Evolutionary conservation across 768 basidiomycete genomes (phyloP), one percentile per base, ranked within the genome.

Genomic region (Tephrocybe sp.): DNA sequence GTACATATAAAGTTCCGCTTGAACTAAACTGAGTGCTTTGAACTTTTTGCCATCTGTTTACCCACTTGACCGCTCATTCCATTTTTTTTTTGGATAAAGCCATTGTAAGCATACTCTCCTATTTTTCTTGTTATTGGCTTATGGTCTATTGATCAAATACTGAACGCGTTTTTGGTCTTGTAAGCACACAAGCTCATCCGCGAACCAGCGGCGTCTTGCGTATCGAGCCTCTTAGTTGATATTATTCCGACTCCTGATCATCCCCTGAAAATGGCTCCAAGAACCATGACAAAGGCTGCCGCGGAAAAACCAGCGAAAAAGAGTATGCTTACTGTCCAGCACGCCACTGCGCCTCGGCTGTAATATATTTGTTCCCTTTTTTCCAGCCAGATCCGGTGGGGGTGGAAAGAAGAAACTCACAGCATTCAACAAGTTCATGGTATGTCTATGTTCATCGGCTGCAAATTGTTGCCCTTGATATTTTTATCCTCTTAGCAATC

Each of bases 351-450:
- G 54, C 63, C 53, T 49, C 39, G 41, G 54, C 52, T 37, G 49
- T 62, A 32, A 62, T 55, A 34, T 47, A 49, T 37, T 32, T 16
- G 43, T 59, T 49, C 40, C 56, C 28, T 44, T 60, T 58, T 55
- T 36, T n/a, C n/a, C 56, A 80, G 76, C 70, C 64, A 83, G 80
- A 64, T 70, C 78, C 28, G 72, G 75, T 16, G 70, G 55, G 35
- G 73, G 67, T 27, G 64, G 70, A 61, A 79, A 75, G 65, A 88
- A 80, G 74, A 75, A 86, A 65, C 71, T 88, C 39, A 83, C 83
- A 28, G 77, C 80, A 12, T 92, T 87, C 69, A 91, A 91, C 65
- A 87, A 84, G 65, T 92, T 86, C 65, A 78, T 81, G 76, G 78
- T 77, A 52, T 48, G 70, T 28, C 15, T 12, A 12, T 24, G 18